These are phyloP conservation scores for Daldinia grandis DNA, from an alignment of 495 filamentous ascomycete species.

Conservation along the genomic window DNA sequence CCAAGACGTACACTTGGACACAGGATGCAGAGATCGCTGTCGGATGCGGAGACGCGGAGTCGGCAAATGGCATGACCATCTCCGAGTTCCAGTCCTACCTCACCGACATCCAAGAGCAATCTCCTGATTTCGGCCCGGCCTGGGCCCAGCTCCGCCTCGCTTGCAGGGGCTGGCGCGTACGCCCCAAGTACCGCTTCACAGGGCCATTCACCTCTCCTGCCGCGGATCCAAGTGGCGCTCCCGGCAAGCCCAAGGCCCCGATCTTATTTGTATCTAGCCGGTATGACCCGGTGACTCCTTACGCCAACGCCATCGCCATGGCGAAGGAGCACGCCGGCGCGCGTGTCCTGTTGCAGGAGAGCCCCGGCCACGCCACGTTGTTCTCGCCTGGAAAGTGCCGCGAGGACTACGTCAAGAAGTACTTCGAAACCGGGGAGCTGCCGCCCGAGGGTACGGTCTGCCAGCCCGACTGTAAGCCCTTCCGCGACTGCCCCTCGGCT, in stretches of 20 bases:
- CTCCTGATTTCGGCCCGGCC: slow-evolving; percentile 58
- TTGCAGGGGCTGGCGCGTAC: slow-evolving; percentile 61
- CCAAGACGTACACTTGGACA: slow-evolving; percentile 19
- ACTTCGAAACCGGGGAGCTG: slow-evolving; percentile 43
- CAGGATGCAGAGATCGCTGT: slow-evolving; percentile 53
- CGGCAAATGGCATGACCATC: slow-evolving; percentile 39
- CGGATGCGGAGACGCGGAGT: slow-evolving; percentile 65
- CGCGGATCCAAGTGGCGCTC: slow-evolving; percentile 4
- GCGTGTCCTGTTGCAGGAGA: slow-evolving; percentile 43
- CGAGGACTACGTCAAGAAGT: slow-evolving; percentile 32
- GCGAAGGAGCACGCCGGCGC: slow-evolving; percentile 36
- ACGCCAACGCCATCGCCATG: slow-evolving; percentile 42
- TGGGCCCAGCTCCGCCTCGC: slow-evolving; percentile 63
- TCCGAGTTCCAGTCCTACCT: slow-evolving; percentile 54
- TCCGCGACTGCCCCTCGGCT: slow-evolving; percentile 18
- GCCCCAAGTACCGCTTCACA: slow-evolving; percentile 39
- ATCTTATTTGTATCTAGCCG: slow-evolving; percentile 45
- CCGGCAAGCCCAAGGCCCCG: slow-evolving; percentile 38
- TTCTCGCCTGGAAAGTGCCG: slow-evolving; percentile 37
- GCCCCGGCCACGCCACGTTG: slow-evolving; percentile 42
- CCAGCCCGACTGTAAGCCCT: slow-evolving; percentile 38
- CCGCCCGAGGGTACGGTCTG: slow-evolving; percentile 40
- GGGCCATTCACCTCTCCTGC: slow-evolving; percentile 43
- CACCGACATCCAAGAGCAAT: slow-evolving; percentile 51
- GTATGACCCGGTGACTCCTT: slow-evolving; percentile 48